Base-by-base conservation (phyloP, 106 monocot genomes). In the Dendrobium huoshanense region DNA sequence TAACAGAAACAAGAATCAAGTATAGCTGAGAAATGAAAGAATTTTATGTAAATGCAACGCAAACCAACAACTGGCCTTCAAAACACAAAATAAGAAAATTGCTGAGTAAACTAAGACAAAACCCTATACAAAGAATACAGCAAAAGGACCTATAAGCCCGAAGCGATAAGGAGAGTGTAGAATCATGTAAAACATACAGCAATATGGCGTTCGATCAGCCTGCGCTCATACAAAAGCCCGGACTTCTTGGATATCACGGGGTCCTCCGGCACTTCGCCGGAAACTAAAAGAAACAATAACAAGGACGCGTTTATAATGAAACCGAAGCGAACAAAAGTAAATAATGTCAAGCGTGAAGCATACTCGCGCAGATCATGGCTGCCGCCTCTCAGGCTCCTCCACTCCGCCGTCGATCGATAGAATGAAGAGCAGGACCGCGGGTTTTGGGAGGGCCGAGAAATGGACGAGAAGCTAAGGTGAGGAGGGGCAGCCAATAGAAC, bases 211-310 rank as follows among this genome's bases (percentile, higher is more conserved):
- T 95, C 95, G 51, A 95, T 76, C 76, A 76, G 41, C 25, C 76
- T 76, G 19, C 78, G 67, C 40, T 83, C 82, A 42, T 78, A 83
- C 0, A 83, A 68, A 49, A 83, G 82, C 77, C 82, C 82, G 22
- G 82, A 83, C 33, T 83, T 83, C 78, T 78, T 97, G 29, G 88
- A 94, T 59, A 97, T 77, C n/a, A 97, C 92, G 65, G 97, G 94
- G 43, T 97, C 97, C 83, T 94, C 94, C 82, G 97, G 92, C 79
- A 87, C 92, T 79, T 97, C 94, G 78, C 90, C 92, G 80, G 97
- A 97, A 42, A 97, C 97, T 97, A 42, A 54, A 20, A 55, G 24
- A 24, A 65, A 56, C 3, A 20, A 29, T 5, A 72, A 47, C 41
- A 31, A 65, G n/a, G 19, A 47, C 67, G 48, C 29, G 79, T 18